A percentile compares a stretch with the other conserved stretches of the same genome.
These are phyloP conservation scores for Zalerion maritima DNA, from an alignment of 495 filamentous ascomycete species.

Conservation along the genomic window DNA sequence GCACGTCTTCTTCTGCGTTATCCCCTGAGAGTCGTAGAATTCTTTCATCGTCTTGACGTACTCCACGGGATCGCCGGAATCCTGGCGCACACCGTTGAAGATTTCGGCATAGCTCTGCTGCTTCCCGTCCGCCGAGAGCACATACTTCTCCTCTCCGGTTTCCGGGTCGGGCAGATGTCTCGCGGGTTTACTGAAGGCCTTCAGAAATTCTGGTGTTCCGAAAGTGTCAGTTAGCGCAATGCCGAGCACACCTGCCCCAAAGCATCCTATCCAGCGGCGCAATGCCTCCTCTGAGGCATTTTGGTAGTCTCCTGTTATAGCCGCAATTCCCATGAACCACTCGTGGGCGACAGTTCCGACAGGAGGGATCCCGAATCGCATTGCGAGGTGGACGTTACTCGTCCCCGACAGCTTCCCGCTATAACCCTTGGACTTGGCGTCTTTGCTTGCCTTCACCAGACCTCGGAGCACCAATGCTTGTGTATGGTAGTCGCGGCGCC, in stretches of 20 bases:
- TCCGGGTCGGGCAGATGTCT: conserved; percentile 15
- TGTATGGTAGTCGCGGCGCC: conserved; percentile 83
- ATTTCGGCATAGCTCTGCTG: conserved; percentile 63
- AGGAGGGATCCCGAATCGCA: conserved; percentile 68
- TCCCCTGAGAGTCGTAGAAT: conserved; percentile 67
- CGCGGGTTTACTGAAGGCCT: conserved; percentile 58
- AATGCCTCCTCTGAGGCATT: conserved; percentile 71
- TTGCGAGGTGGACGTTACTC: conserved; percentile 94
- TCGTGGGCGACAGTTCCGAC: conserved; percentile 95
- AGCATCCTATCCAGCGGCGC: conserved; percentile 78
- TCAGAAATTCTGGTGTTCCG: conserved; percentile 79
- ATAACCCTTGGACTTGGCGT: conserved; percentile 44
- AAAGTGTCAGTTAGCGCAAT: conserved; percentile 98
- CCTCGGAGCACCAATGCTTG: conserved; percentile 85
- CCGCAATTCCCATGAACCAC: conserved; percentile 98
- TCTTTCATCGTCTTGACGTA: conserved; percentile 73
- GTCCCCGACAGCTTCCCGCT: conserved; percentile 69
- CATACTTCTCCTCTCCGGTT: neutral
- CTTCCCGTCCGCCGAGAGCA: conserved; percentile 1
- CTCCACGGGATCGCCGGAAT: conserved; percentile 75
- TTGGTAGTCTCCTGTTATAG: conserved; percentile 73
- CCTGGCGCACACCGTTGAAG: conserved; percentile 81
- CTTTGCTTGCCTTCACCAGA: conserved; percentile 54
- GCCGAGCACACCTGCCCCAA: conserved; percentile 77
- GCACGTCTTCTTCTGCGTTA: conserved; percentile 73